These are phyloP conservation scores for Hondaea fermentalgiana DNA, from an alignment of 108 stramenopile species.

Conservation along the genomic window DNA sequence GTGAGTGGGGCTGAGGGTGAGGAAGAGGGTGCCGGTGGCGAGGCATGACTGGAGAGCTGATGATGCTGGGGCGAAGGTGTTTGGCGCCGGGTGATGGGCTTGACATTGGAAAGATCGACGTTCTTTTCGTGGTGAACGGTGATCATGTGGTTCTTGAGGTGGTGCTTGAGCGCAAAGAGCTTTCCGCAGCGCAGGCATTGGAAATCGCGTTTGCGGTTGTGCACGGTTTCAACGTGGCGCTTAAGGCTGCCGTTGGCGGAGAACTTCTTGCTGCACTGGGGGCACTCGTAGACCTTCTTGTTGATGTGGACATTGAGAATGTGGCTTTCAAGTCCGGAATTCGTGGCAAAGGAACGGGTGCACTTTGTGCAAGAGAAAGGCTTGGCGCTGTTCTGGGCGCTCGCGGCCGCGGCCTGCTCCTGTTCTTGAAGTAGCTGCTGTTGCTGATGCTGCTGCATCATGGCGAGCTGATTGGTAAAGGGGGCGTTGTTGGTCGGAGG, in stretches of 20 bases:
- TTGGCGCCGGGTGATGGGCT: not conserved
- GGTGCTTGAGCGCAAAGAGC: conserved; percentile 37
- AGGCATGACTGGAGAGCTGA: not conserved
- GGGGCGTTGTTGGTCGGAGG: too few species aligned
- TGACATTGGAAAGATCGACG: not conserved
- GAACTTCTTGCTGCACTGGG: not conserved
- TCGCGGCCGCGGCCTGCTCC: not conserved
- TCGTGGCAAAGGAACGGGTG: not conserved
- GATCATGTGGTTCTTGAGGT: conserved; percentile 46
- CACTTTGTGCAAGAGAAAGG: not conserved
- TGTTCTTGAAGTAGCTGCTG: not conserved
- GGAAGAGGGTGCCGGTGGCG: too few species aligned
- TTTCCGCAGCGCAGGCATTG: conserved; percentile 30
- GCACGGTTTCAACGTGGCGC: conserved; percentile 7
- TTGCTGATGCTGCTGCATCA: not conserved
- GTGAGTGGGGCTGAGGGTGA: too few species aligned
- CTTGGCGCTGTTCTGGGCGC: not conserved
- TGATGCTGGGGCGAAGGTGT: not conserved
- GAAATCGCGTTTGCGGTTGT: conserved; percentile 24
- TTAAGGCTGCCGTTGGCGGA: not conserved
- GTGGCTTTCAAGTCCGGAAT: not conserved
- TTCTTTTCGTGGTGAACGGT: conserved; percentile 3
- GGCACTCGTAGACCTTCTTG: conserved; percentile 30
- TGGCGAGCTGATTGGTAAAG: not conserved
- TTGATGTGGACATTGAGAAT: not conserved